Conservation (phyloP, 1,284 basidiomycete genomes). For the Schizophyllum amplum region DNA sequence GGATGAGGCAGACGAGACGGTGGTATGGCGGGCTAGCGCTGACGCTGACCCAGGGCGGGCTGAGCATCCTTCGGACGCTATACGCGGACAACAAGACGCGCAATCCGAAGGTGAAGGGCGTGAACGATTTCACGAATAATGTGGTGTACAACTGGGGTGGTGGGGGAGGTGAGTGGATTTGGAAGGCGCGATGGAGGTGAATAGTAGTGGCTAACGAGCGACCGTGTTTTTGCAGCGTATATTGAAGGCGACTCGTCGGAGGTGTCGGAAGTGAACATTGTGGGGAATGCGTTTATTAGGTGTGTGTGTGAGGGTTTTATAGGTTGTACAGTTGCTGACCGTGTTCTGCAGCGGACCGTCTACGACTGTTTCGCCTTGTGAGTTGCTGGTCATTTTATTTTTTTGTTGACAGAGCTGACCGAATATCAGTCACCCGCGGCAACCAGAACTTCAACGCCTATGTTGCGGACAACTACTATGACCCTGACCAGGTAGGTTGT, state of each 20-base stretch:
- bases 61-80: constrained; percentile 27
- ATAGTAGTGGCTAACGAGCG: no score
- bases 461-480: constrained; percentile 27
- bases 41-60: constrained; percentile 27
- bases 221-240: no score
- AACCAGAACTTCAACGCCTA: constrained; percentile 30
- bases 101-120: constrained; percentile 31
- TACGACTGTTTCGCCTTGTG: constrained; percentile 21
- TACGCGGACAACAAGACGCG: constrained; percentile 31
- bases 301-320: constrained; percentile 1
- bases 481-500: constrained; percentile 20
- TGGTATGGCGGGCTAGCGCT: no score
- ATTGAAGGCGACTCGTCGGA: constrained; percentile 29
- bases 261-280: constrained; percentile 26
- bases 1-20: no score
- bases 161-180: constrained; percentile 24
- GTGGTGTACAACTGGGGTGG: constrained; percentile 22
- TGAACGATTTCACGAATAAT: constrained; percentile 30
- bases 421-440: constrained; percentile 24
- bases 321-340: not conserved
- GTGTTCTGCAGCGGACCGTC: constrained; percentile 16
- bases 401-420: not conserved
- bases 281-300: constrained; percentile 30
- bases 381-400: not conserved
- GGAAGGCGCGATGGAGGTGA: constrained; percentile 26